Evolutionary conservation across 169 alveolate species (phyloP), one percentile per base, ranked within the genome.

Genomic region (Babesia caballi): DNA sequence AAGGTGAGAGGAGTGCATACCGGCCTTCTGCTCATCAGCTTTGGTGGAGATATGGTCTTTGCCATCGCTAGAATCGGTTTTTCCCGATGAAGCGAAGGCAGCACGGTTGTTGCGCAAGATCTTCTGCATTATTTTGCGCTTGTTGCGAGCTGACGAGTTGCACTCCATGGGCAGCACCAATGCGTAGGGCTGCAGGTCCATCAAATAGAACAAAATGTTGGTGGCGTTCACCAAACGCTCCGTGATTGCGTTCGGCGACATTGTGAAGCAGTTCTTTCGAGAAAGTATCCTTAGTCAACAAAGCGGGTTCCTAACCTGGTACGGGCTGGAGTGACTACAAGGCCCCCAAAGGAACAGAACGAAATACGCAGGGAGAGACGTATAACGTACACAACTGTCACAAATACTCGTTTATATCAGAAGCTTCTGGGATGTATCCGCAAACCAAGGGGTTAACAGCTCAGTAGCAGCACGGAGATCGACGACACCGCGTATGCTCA

Each of bases 111-210:
- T 78, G 28, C 61, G 47, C 33, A 67, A 9, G 15, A 78, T 78
- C 53, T 69, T 67, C 19, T 59, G 36, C 61, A 78, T 36, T 27
- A 78, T 78, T 47, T 78, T 78, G 4, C 50, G 50, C 27, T 78
- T 78, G 52, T 78, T 78, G 2, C 75, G 46, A 3, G 60, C 74
- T 15, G 77, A 67, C 19, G 74, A 49, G 23, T 32, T 50, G 46
- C 56, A 41, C 47, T 78, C 84, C 87, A 78, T 78, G 17, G 87
- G 87, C 28, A 78, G 52, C 11, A 78, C 76, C 83, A 78, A 33
- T 0, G 83, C 83, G 25, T 68, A 78, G 19, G 87, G 87, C 32
- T 70, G 83, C 30, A 78, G 66, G 19, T 78, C 83, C 75, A 78
- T 25, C 67, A 78, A 27, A 30, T 78, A 70, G 58, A 78, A 78